phyloP scores from a whole-genome alignment of 306 rosid species.

The Purshia tridentata region DNA sequence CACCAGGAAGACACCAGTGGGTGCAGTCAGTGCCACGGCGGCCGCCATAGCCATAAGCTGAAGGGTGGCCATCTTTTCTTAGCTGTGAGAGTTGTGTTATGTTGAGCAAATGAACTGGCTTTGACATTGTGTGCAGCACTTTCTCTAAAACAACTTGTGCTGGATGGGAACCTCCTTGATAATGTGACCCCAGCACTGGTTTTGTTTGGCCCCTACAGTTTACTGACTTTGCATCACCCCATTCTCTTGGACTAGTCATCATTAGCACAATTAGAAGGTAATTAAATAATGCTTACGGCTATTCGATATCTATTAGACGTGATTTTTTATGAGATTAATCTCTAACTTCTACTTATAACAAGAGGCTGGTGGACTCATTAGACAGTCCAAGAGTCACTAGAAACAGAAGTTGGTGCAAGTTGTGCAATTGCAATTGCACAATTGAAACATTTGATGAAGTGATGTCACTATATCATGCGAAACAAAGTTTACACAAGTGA shows the following conservation, averaged over 20 bases:
- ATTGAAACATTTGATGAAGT: no score
- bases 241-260: constrained; percentile 17
- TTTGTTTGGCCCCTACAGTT: not conserved
- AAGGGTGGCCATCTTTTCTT: constrained; percentile 34
- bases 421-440: no score
- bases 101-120: constrained; percentile 26
- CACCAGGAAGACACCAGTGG: constrained; percentile 35
- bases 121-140: constrained; percentile 10
- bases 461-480: no score
- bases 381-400: no score
- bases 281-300: no score
- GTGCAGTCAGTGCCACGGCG: constrained; percentile 20
- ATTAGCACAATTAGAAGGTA: not conserved
- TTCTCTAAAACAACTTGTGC: constrained; percentile 15
- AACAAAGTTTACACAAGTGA: no score
- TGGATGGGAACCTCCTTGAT: constrained; percentile 4
- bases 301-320: no score
- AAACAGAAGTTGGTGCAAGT: no score
- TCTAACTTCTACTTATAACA: no score
- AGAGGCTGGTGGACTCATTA: no score
- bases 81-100: constrained; percentile 27
- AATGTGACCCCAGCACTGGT: not conserved
- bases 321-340: no score
- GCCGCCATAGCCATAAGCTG: constrained; percentile 12
- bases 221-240: constrained; percentile 4